Conservation (phyloP, 2,329 filamentous ascomycete species). For the Phialemonium atrogriseum region DNA sequence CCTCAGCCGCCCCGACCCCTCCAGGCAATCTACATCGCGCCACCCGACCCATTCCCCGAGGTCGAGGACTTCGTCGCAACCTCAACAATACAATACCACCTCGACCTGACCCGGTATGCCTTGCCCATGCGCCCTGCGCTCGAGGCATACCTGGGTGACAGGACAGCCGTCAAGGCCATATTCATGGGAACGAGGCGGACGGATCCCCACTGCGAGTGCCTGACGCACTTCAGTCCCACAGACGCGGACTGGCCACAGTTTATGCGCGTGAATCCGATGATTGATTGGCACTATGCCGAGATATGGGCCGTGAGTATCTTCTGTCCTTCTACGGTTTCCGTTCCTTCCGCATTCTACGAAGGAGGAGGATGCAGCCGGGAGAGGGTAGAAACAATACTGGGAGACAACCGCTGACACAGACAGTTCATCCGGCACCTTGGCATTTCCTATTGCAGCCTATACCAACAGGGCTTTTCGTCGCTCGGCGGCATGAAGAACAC, state of each 20-base stretch:
- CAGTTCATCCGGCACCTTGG: slow-evolving; percentile 73
- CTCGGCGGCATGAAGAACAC: slow-evolving; percentile 89
- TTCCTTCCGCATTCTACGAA: neutral
- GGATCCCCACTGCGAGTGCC: slow-evolving; percentile 74
- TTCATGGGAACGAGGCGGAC: slow-evolving; percentile 85
- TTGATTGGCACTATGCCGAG: slow-evolving; percentile 95
- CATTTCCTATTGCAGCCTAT: slow-evolving; percentile 78
- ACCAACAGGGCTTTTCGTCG: slow-evolving; percentile 82
- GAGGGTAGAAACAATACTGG: neutral
- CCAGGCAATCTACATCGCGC: slow-evolving; percentile 83
- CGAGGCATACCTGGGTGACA: slow-evolving; percentile 62
- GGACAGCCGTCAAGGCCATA: slow-evolving; percentile 62
- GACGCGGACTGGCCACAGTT: slow-evolving; percentile 87
- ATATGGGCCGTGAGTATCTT: slow-evolving; percentile 91
- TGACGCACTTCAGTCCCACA: slow-evolving; percentile 80
- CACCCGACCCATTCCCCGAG: slow-evolving; percentile 72
- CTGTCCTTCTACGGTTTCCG: no score
- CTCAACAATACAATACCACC: slow-evolving; percentile 60
- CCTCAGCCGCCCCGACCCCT: no score
- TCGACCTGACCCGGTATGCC: slow-evolving; percentile 67
- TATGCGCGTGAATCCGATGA: slow-evolving; percentile 88
- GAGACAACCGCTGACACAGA: no score
- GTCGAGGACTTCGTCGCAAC: slow-evolving; percentile 75
- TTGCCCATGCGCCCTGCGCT: slow-evolving; percentile 77
- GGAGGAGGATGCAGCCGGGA: neutral